Evolutionary conservation across 148 eudicot species (phyloP).

Genomic region (Cornus kousa): DNA sequence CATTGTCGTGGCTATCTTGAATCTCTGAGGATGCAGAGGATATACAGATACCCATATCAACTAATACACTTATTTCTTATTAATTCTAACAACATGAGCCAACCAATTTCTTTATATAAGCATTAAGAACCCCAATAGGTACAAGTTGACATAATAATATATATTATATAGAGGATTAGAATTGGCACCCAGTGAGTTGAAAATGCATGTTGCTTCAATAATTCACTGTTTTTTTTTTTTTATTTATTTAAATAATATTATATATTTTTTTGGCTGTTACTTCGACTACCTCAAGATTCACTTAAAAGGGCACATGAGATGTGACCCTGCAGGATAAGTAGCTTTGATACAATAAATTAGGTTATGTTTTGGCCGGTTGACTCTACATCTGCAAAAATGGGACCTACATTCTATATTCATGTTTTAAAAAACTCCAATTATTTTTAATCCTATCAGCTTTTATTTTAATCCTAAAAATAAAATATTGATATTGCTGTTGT

Average conservation of each 20-base stretch:
- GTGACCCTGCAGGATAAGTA: slow-evolving; percentile 13
- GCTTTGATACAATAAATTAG: too few relatives aligned
- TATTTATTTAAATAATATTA: too few relatives aligned
- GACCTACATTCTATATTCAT: too few relatives aligned
- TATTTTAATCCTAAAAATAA: too few relatives aligned
- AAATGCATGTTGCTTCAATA: slow-evolving; percentile 13
- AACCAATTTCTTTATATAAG: slow-evolving; percentile 21
- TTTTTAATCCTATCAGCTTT: too few relatives aligned
- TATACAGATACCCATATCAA: slow-evolving; percentile 65
- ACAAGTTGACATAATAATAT: neutral
- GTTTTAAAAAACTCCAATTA: neutral
- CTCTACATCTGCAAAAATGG: too few relatives aligned
- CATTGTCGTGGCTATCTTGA: slow-evolving; percentile 54
- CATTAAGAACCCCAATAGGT: slow-evolving; percentile 4
- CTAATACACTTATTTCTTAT: too few relatives aligned
- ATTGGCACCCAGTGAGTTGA: slow-evolving; percentile 18
- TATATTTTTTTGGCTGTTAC: slow-evolving; percentile 3
- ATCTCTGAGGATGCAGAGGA: slow-evolving; percentile 40
- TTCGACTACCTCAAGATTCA: slow-evolving; percentile 44
- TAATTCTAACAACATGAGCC: slow-evolving; percentile 4
- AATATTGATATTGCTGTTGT: too few relatives aligned
- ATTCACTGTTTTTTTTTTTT: slow-evolving; percentile 12
- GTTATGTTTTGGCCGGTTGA: too few relatives aligned
- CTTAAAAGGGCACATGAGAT: too few relatives aligned
- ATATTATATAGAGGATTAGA: neutral